These are phyloP conservation scores for Saccharomycopsis capsularis DNA, from an alignment of 805 yeast genomes.

Conservation along the genomic window DNA sequence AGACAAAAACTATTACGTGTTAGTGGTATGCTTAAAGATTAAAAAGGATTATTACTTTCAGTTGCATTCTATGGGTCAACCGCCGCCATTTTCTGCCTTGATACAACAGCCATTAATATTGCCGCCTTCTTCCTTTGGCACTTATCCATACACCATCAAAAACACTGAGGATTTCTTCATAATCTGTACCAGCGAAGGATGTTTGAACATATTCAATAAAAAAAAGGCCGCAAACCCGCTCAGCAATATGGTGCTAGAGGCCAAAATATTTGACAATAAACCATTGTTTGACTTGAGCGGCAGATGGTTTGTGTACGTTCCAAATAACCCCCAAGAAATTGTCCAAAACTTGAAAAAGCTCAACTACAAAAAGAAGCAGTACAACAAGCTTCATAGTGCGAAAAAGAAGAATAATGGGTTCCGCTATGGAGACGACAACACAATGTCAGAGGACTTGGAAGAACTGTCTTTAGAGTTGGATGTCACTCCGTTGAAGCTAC, in stretches of 20 bases:
- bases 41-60: conserved; percentile 17
- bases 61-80: conserved; percentile 11
- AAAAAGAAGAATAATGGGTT: neutral
- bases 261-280: conserved; percentile 7
- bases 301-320: conserved; percentile 20
- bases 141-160: conserved; percentile 24
- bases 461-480: conserved; percentile 1
- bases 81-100: conserved; percentile 9
- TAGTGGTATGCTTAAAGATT: conserved; percentile 19
- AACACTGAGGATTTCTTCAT: conserved; percentile 24
- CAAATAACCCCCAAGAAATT: conserved; percentile 11
- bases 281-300: conserved; percentile 17
- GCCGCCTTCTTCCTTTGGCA: conserved; percentile 27
- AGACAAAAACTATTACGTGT: conserved; percentile 23
- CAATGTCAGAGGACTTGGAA: neutral
- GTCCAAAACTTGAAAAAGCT: conserved; percentile 6
- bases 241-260: conserved; percentile 7
- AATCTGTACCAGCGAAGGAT: conserved; percentile 28
- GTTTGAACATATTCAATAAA: conserved; percentile 25
- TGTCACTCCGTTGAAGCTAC: conserved; percentile 15
- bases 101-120: conserved; percentile 21
- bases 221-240: neutral
- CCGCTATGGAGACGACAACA: neutral
- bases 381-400: neutral
- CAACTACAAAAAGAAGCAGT: conserved; percentile 6